These are phyloP conservation scores for Aeschynomene evenia DNA, from an alignment of 306 rosid species.

Conservation along the genomic window DNA sequence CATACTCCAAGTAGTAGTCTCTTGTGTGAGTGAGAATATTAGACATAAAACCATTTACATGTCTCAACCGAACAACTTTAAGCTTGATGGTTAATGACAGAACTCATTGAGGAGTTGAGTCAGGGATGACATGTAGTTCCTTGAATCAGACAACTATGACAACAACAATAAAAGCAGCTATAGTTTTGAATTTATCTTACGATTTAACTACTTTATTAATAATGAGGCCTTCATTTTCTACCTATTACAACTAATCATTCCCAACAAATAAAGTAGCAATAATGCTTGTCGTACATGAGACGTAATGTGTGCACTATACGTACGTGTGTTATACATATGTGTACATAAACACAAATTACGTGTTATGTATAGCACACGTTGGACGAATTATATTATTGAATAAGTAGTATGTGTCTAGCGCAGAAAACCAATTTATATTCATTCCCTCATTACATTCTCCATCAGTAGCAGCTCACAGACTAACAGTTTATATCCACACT, in stretches of 20 bases:
- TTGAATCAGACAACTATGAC: not conserved
- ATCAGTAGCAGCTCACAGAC: not conserved
- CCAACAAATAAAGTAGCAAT: not conserved
- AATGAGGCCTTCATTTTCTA: not conserved
- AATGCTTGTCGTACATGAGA: no score
- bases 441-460: not conserved
- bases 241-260: not conserved
- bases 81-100: not conserved
- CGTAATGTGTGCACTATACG: no score
- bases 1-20: not conserved
- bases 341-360: no score
- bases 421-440: not conserved
- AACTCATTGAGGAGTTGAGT: not conserved
- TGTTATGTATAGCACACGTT: no score
- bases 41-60: no score
- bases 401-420: not conserved
- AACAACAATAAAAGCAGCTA: not conserved
- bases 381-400: no score
- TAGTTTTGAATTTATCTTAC: no score
- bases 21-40: no score
- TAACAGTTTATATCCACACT: not conserved
- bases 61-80: no score
- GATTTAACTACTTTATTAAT: no score
- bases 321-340: no score
- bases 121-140: not conserved